Percentiles rank a stretch among this genome's conserved stretches.
Conservation (phyloP, 2,329 filamentous ascomycete species). For the Ceratocystis diversiconidia region DNA sequence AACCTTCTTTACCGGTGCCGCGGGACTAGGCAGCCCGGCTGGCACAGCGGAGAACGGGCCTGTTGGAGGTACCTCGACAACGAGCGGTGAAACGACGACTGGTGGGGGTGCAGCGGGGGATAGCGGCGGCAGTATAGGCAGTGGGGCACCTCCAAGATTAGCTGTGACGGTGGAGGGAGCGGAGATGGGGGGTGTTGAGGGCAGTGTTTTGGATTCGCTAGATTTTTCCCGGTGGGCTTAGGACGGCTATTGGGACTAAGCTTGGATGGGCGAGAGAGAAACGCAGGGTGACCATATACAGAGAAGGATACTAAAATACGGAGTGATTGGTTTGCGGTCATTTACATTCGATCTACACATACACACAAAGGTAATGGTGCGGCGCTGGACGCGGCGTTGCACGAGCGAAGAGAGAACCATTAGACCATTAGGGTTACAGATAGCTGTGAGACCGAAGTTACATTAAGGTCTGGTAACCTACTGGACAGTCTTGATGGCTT, state of each 20-base stretch:
- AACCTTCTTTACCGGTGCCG: slow-evolving; percentile 40
- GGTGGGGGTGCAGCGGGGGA: slow-evolving; percentile 37
- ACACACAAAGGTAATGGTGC: too few relatives aligned
- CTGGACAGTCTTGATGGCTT: too few relatives aligned
- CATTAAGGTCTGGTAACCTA: too few relatives aligned
- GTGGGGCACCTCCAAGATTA: not conserved
- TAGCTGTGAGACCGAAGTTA: too few relatives aligned
- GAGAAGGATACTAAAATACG: not conserved
- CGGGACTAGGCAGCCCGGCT: not conserved
- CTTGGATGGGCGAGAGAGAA: not conserved
- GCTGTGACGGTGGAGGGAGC: slow-evolving; percentile 40
- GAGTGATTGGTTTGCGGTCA: not conserved
- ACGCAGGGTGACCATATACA: not conserved
- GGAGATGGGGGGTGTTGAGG: slow-evolving; percentile 28
- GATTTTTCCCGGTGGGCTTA: slow-evolving; percentile 39
- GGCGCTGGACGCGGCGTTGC: too few relatives aligned
- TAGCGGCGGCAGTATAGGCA: slow-evolving; percentile 39
- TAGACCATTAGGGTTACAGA: too few relatives aligned
- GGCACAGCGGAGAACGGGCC: not conserved
- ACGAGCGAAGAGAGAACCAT: too few relatives aligned
- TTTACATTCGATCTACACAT: not conserved
- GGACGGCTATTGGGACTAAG: not conserved
- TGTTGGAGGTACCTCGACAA: slow-evolving; percentile 23
- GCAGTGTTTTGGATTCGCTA: slow-evolving; percentile 31
- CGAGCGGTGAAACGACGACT: slow-evolving; percentile 44